phyloP scores from a whole-genome alignment of 257 asterid species.

The Solanum phureja region DNA sequence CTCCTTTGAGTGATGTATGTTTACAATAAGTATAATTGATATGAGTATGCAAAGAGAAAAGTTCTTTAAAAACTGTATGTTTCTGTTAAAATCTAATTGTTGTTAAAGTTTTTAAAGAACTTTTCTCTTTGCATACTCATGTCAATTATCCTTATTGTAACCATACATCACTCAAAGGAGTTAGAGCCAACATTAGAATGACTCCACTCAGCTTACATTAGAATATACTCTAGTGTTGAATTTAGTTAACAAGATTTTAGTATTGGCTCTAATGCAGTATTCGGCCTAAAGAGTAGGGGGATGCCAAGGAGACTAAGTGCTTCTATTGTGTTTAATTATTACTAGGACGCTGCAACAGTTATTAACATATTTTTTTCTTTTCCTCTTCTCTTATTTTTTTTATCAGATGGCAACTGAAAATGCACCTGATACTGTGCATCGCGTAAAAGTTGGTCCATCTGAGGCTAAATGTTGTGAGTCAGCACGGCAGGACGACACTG shows the following conservation, averaged over 20 bases:
- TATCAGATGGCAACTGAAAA: slow-evolving; percentile 6
- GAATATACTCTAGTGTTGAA: not conserved
- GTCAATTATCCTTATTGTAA: not conserved
- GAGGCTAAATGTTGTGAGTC: not conserved
- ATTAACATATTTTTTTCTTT: not conserved
- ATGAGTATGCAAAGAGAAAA: not conserved
- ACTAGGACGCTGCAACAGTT: not conserved
- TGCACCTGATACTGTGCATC: not conserved
- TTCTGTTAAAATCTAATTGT: no score
- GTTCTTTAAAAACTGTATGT: not conserved
- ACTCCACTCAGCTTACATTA: not conserved
- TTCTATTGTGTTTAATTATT: not conserved
- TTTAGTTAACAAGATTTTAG: not conserved
- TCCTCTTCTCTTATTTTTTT: not conserved
- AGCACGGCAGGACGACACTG: not conserved
- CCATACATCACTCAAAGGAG: not conserved
- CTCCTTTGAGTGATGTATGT: not conserved
- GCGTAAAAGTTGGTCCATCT: not conserved
- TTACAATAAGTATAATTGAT: not conserved
- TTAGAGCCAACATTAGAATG: not conserved
- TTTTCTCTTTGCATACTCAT: not conserved
- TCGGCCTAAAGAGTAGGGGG: not conserved
- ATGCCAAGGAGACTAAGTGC: not conserved
- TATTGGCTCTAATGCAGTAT: not conserved
- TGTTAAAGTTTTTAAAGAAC: not conserved